A percentile compares a stretch with the other conserved stretches of the same genome.
These are phyloP conservation scores for Hymenochaete sp. DNA, from an alignment of 1,284 basidiomycete genomes.

Conservation along the genomic window DNA sequence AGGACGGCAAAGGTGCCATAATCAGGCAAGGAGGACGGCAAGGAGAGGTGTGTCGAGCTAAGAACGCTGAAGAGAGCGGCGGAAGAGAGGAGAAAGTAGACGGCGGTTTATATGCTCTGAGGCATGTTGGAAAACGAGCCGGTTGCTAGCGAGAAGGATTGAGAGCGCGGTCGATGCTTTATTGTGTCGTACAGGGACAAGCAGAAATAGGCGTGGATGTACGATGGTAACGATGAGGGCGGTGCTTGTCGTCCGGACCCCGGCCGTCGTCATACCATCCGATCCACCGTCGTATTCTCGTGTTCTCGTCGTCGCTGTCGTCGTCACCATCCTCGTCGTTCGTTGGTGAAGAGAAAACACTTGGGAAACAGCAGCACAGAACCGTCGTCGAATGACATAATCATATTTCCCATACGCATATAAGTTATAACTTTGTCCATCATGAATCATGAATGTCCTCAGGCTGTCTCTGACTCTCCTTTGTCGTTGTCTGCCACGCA, in stretches of 20 bases:
- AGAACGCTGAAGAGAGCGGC: conserved; percentile 23
- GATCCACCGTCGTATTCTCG: too few species aligned
- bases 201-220: neutral
- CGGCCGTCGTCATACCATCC: conserved; percentile 21
- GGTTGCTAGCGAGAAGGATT: neutral
- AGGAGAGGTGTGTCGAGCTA: neutral
- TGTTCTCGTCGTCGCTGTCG: too few species aligned
- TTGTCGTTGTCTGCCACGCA: too few species aligned
- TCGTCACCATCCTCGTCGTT: neutral
- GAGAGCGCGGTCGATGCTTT: neutral
- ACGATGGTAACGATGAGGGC: conserved; percentile 24
- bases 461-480: too few species aligned
- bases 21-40: conserved; percentile 20
- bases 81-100: conserved; percentile 19
- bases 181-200: neutral
- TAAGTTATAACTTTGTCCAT: too few species aligned
- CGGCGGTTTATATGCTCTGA: conserved; percentile 13
- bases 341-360: too few species aligned
- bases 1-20: conserved; percentile 52
- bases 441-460: too few species aligned
- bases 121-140: conserved; percentile 1
- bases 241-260: conserved; percentile 26
- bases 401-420: neutral
- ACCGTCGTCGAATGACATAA: conserved; percentile 18
- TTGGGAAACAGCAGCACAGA: too few species aligned